These are phyloP conservation scores for Pythium periplocum DNA, from an alignment of 352 stramenopile genomes.

Conservation along the genomic window DNA sequence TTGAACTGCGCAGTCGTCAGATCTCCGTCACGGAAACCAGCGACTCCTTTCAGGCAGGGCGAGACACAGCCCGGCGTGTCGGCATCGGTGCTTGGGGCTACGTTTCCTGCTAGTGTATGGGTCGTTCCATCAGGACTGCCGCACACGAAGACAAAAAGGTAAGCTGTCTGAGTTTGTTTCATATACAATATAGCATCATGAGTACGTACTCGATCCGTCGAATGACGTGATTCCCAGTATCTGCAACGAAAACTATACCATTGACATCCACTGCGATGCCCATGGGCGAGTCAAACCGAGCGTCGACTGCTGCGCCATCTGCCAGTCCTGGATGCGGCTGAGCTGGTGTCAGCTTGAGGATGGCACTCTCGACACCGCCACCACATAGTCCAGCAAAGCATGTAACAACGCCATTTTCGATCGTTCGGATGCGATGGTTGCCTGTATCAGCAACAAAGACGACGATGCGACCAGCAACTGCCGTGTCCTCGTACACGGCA, in stretches of 20 bases:
- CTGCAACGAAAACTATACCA: constrained; percentile 90
- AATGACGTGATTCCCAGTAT: constrained; percentile 95
- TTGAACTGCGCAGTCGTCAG: constrained; percentile 88
- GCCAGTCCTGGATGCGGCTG: constrained; percentile 83
- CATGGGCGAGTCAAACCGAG: constrained; percentile 91
- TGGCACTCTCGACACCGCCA: constrained; percentile 56
- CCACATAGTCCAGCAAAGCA: constrained; percentile 90
- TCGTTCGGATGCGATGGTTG: constrained; percentile 80
- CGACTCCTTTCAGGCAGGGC: constrained; percentile 87
- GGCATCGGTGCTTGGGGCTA: constrained; percentile 46
- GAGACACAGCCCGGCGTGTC: constrained; percentile 82
- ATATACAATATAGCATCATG: too few species aligned
- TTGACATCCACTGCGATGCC: constrained; percentile 78
- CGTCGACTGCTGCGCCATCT: constrained; percentile 70
- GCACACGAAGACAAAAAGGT: neutral
- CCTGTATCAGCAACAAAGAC: constrained; percentile 77
- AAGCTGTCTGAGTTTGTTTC: too few species aligned
- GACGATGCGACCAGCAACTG: constrained; percentile 19
- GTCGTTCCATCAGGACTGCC: constrained; percentile 40
- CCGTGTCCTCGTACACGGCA: constrained; percentile 45
- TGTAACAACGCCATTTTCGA: constrained; percentile 57
- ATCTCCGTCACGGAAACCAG: constrained; percentile 84
- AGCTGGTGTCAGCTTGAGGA: constrained; percentile 22
- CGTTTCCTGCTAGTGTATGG: constrained; percentile 57
- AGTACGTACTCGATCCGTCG: constrained; percentile 66